A percentile compares a stretch with the other conserved stretches of the same genome.
phyloP scores from a whole-genome alignment of 2,329 filamentous ascomycete genomes.

The Nothomitra cinnamomea region DNA sequence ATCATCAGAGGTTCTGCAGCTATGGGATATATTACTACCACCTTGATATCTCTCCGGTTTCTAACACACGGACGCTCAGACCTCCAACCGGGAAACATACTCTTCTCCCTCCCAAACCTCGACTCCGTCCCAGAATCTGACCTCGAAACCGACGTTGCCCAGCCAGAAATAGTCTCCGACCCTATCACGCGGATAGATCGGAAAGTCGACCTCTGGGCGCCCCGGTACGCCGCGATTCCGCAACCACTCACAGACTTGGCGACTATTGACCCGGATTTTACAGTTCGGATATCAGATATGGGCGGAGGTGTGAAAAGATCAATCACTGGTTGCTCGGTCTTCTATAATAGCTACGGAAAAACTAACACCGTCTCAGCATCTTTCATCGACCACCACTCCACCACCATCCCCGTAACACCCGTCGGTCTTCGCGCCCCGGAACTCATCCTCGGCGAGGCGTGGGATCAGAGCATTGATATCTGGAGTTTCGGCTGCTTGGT shows the following conservation, averaged over 20 bases:
- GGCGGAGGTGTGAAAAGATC: not conserved
- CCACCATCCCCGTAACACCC: not conserved
- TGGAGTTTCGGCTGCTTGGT: not conserved
- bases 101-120: not conserved
- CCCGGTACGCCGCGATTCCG: not conserved
- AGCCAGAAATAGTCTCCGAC: not conserved
- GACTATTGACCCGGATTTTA: not conserved
- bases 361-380: too few relatives aligned
- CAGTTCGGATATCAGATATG: not conserved
- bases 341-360: too few relatives aligned
- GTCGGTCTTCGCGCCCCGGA: not conserved
- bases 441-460: not conserved
- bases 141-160: not conserved
- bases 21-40: too few relatives aligned
- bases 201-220: not conserved
- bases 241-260: not conserved
- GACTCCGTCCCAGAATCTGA: not conserved
- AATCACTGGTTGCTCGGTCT: too few relatives aligned
- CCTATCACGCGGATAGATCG: not conserved
- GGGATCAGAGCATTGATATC: not conserved
- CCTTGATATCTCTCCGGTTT: too few relatives aligned
- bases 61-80: not conserved
- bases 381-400: too few relatives aligned
- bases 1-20: too few relatives aligned
- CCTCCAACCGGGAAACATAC: not conserved